Base-by-base conservation (phyloP, 805 yeast genomes). In the Hermanozyma aechmeae region DNA sequence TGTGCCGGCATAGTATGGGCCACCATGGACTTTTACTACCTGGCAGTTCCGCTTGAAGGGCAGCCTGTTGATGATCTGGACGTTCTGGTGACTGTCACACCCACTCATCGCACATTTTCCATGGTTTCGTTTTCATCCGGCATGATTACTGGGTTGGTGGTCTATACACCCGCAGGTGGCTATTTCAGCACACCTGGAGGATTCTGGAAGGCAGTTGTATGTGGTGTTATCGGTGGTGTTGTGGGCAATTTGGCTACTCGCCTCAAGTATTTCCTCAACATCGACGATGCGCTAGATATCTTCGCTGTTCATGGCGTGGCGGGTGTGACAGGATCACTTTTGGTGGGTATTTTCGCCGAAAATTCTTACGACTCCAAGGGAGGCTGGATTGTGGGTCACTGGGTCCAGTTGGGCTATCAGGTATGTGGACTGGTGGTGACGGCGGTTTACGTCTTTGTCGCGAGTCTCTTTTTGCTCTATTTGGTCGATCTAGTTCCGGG, bases 221-320 rank as follows among this genome's bases (percentile, higher is more conserved):
- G 51, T 38, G 68, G 68, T 4, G 42, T 50, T 2, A 37, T 61
- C 10, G 68, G 68, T 5, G 63, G 65, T 0, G 32, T 50, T 3
- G 26, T 45, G 2, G 51, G 61, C 13, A 61, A 62, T 37, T 33
- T 61, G 16, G 51, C 63, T 7, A 62, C 68, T 0, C 39, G 67
- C 24, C 42, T 62, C 30, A 62, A 62, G 37, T 62, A 55, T 37
- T 56, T 39, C 34, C 45, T 61, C 25, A 25, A 39, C 3, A 51
- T 61, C n/a, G 68, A 62, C 36, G 68, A 62, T 40, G 60, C 65
- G 1, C 51, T 61, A 23, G 68, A 62, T 38, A 45, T 61, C 4
- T 61, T 61, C 41, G 67, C 68, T 6, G 51, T 62, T 23, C 68
- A 62, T 39, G 68, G 67, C 0, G 44, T 60, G 5, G 55, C 61